These are phyloP conservation scores for Fraxinus xanthoxyloides DNA, from an alignment of 305 asterid species.

Conservation along the genomic window DNA sequence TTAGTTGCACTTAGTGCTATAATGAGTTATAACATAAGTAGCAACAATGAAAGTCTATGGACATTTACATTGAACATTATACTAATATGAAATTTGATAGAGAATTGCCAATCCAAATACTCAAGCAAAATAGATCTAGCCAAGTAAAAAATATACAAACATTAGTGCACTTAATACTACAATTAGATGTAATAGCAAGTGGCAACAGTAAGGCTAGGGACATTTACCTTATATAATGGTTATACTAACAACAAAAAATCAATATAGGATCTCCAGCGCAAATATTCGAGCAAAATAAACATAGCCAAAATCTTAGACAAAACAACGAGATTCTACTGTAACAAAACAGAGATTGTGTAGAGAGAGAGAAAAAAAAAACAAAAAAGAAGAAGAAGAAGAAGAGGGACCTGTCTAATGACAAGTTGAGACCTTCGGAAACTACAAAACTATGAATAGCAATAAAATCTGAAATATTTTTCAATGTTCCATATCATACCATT, in stretches of 20 bases:
- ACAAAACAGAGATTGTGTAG: neutral
- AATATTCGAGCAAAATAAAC: neutral
- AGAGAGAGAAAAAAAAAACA: neutral
- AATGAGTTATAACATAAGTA: neutral
- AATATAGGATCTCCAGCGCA: neutral
- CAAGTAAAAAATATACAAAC: neutral
- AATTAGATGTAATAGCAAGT: neutral
- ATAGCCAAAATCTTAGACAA: neutral
- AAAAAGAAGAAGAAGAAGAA: neutral
- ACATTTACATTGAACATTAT: neutral
- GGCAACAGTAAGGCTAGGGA: neutral
- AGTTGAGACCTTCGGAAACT: neutral
- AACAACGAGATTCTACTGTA: neutral
- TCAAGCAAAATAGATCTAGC: constrained; percentile 3
- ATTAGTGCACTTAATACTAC: neutral
- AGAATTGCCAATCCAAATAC: neutral
- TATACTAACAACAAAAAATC: neutral
- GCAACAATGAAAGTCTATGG: neutral
- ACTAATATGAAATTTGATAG: neutral
- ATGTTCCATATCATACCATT: constrained; percentile 55
- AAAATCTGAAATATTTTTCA: neutral
- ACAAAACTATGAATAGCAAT: neutral
- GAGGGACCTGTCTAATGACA: no score
- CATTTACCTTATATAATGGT: neutral
- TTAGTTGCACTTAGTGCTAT: constrained; percentile 1